These are phyloP conservation scores for Hypoxylon sp. DNA, from an alignment of 2,329 filamentous ascomycete species.

Conservation along the genomic window DNA sequence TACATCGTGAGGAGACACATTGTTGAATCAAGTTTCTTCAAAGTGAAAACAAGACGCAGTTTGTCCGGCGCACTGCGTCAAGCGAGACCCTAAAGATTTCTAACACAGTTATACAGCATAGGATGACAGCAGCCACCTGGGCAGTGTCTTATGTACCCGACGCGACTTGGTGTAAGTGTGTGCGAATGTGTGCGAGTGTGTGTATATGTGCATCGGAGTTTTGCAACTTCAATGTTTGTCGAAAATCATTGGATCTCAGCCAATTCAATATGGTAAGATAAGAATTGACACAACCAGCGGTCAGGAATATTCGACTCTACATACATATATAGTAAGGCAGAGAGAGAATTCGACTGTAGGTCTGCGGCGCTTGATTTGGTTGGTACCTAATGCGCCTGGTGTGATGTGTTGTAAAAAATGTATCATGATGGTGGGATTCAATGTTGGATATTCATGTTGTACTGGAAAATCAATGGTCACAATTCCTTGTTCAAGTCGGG, in stretches of 20 bases:
- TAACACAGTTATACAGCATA: conserved; percentile 17
- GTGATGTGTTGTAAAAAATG: conserved; percentile 8
- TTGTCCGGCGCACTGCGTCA: conserved; percentile 14
- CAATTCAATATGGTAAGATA: conserved; percentile 7
- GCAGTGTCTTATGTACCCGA: conserved; percentile 5
- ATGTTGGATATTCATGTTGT: neutral
- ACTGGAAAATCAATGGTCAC: neutral
- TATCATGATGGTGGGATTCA: conserved; percentile 12
- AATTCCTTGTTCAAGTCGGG: conserved; percentile 13
- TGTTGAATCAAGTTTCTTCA: neutral
- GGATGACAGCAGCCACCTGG: conserved; percentile 33
- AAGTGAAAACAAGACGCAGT: conserved; percentile 11
- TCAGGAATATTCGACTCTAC: neutral
- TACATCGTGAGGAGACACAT: conserved; percentile 6
- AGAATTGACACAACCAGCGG: conserved; percentile 5
- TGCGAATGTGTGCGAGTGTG: too few relatives aligned
- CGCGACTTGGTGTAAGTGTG: conserved; percentile 6
- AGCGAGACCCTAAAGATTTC: conserved; percentile 9
- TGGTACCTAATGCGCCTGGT: conserved; percentile 4
- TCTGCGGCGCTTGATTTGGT: neutral
- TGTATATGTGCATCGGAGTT: conserved; percentile 10
- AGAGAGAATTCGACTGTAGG: neutral
- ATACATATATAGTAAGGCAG: neutral
- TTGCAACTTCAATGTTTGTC: conserved; percentile 13
- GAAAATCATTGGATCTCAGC: conserved; percentile 14